phyloP scores from a whole-genome alignment of 169 alveolate genomes.

The Babesia bigemina region DNA sequence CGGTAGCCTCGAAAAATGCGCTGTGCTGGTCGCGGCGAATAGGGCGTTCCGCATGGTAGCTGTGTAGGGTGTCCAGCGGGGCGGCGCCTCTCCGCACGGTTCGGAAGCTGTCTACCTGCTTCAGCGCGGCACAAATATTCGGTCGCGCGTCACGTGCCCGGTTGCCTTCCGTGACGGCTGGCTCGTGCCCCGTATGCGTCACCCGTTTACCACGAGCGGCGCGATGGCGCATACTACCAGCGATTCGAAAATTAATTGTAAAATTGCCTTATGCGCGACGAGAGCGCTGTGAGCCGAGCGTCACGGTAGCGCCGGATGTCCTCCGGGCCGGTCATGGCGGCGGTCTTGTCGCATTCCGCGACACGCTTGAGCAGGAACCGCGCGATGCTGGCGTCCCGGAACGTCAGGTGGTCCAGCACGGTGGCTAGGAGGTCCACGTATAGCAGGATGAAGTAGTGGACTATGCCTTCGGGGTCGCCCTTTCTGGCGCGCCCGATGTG shows the following conservation, averaged over 20 bases:
- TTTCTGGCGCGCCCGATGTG: constrained; percentile 13
- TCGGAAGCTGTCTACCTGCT: too few relatives aligned
- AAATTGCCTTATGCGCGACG: constrained; percentile 21
- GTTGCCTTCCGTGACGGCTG: too few relatives aligned
- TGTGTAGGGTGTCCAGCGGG: too few relatives aligned
- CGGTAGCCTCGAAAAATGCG: too few relatives aligned
- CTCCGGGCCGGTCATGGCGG: constrained; percentile 8
- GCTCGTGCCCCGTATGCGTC: too few relatives aligned
- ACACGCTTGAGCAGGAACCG: constrained; percentile 23
- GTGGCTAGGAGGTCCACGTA: constrained; percentile 29
- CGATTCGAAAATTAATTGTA: constrained; percentile 9
- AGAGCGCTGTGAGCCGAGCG: constrained; percentile 20
- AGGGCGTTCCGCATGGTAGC: too few relatives aligned
- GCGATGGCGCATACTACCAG: too few relatives aligned
- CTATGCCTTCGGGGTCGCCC: constrained; percentile 19
- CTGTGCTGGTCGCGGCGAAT: too few relatives aligned
- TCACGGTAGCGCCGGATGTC: constrained; percentile 17
- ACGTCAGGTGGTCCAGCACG: constrained; percentile 40
- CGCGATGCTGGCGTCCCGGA: constrained; percentile 35
- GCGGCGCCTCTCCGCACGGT: too few relatives aligned
- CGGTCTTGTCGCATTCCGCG: constrained; percentile 14
- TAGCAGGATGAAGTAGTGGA: constrained; percentile 32
- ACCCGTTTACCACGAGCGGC: too few relatives aligned
- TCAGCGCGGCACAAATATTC: too few relatives aligned
- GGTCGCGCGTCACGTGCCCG: too few relatives aligned